Percentiles rank a stretch among this genome's conserved stretches.
These are phyloP conservation scores for Cladophialophora carrionii DNA, from an alignment of 2,329 filamentous ascomycete genomes.

Conservation along the genomic window DNA sequence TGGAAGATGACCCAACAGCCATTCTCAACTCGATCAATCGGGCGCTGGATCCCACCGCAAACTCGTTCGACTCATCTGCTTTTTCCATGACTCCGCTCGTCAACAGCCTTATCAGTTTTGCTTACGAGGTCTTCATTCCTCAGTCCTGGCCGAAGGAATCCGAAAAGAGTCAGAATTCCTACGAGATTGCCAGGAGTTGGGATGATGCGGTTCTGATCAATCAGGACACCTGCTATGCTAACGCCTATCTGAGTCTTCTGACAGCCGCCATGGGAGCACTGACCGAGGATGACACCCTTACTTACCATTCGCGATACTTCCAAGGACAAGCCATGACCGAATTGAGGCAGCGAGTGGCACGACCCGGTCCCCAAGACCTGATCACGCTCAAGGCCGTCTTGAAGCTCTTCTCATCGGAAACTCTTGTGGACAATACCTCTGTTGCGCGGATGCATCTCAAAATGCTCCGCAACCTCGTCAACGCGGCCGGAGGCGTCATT, in stretches of 20 bases:
- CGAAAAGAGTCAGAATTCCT: slow-evolving; percentile 20
- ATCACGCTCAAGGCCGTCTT: slow-evolving; percentile 34
- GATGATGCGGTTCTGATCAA: slow-evolving; percentile 32
- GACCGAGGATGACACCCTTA: slow-evolving; percentile 30
- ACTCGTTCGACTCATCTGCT: slow-evolving; percentile 17
- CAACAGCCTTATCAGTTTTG: slow-evolving; percentile 30
- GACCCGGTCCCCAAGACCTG: slow-evolving; percentile 26
- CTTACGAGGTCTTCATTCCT: slow-evolving; percentile 36
- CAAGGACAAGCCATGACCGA: slow-evolving; percentile 36
- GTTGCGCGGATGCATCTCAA: slow-evolving; percentile 37
- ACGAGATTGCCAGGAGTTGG: slow-evolving; percentile 33
- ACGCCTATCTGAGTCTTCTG: slow-evolving; percentile 34
- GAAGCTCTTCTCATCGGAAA: slow-evolving; percentile 37
- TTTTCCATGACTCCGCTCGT: slow-evolving; percentile 29
- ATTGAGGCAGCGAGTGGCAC: slow-evolving; percentile 30
- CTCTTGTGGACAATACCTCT: slow-evolving; percentile 36
- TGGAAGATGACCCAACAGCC: slow-evolving; percentile 27
- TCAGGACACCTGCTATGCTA: slow-evolving; percentile 34
- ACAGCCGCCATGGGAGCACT: slow-evolving; percentile 29
- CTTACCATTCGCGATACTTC: slow-evolving; percentile 33
- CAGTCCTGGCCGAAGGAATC: slow-evolving; percentile 34
- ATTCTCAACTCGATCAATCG: slow-evolving; percentile 18
- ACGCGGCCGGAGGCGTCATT: slow-evolving; percentile 33
- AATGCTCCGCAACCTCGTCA: slow-evolving; percentile 37
- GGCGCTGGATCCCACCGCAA: slow-evolving; percentile 19